Evolutionary conservation across 768 basidiomycete genomes (phyloP), one percentile per base, ranked within the genome.

Genomic region (Hygrocybe punicea): DNA sequence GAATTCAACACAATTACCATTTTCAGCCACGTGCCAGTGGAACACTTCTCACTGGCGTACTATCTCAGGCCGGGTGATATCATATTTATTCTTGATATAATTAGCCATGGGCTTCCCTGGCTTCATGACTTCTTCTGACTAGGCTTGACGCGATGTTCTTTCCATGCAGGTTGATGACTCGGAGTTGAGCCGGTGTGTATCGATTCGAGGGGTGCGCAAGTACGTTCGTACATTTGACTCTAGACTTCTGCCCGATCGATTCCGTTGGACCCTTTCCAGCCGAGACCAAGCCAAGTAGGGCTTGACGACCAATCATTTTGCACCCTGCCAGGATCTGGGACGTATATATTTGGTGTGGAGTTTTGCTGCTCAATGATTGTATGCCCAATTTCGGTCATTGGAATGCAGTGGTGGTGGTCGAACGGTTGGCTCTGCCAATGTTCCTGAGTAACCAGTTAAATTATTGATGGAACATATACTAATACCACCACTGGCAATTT

Each of bases 81-180:
- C n/a, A n/a, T n/a, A n/a, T n/a, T n/a, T n/a, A 61, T 86, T 87
- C 63, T 77, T 82, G 56, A 89, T 87, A 61, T 82, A 84, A 60
- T 79, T 88, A 33, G 86, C 84, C 66, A 79, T 84, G 51, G 84
- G 80, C 63, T 79, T 84, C 63, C 90, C 86, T 49, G 56, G 40
- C n/a, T 44, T 60, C 34, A 40, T 40, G 48, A 6, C 63, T 36
- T 35, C 55, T 19, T 56, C 46, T 55, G 34, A 65, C 63, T 5
- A 11, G 19, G 9, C 4, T 56, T 46, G 16, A 16, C 29, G 23
- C 46, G 55, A 36, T 50, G 45, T 23, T 37, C 40, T 19, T 16
- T 54, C 47, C 45, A 35, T 11, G 45, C 34, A 21, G 48, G 33
- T n/a, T 51, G 14, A n/a, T n/a, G 29, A 5, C 25, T 14, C 4